Base-by-base conservation (phyloP, 257 asterid genomes). In the Solanum boliviense region DNA sequence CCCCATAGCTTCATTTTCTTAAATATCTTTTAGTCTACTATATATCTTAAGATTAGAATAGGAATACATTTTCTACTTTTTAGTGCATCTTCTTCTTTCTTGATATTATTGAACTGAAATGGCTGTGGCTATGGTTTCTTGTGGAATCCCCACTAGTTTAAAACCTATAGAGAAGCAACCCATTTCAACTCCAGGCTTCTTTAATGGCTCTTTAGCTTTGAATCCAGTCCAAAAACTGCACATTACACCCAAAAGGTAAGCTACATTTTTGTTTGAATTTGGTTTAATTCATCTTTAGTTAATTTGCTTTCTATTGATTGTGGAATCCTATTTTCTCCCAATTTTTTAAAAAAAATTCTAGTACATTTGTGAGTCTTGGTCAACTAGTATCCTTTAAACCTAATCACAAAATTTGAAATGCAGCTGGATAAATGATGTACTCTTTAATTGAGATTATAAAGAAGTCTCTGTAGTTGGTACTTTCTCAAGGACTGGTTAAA, bases 41-140 rank as follows among this genome's bases (percentile, higher is more conserved):
- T 62, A 62, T 62, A 38, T 38, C 9, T 20, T 39, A 52, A 39
- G 13, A 76, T 18, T 13, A 25, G 62, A 71, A 36, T 20, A 76
- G 29, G 52, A 16, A 81, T 25, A 34, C 20, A 79, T 5, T 79
- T 41, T 39, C 7, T 7, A 78, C 13, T 7, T 78, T 76, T 7
- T 41, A 2, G 36, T 78, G 29, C 25, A 79, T 44, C 62, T 25
- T 79, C 25, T 4, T 76, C 35, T 41, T 44, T 41, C 39, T 25
- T 65, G 73, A n/a, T 74, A 46, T 75, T 81, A 23, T 86, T 25
- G n/a, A 34, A 72, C n/a, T 36, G 62, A 88, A 91, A 94, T 95
- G 98, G 96, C 95, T 87, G 93, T 92, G 87, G 93, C 98, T 84
- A 94, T 95, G 98, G 97, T 96, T 92, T 95, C 97, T 36, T 90